Base-by-base conservation (phyloP, 139 green algal species). In the Coccomyxa sp. region DNA sequence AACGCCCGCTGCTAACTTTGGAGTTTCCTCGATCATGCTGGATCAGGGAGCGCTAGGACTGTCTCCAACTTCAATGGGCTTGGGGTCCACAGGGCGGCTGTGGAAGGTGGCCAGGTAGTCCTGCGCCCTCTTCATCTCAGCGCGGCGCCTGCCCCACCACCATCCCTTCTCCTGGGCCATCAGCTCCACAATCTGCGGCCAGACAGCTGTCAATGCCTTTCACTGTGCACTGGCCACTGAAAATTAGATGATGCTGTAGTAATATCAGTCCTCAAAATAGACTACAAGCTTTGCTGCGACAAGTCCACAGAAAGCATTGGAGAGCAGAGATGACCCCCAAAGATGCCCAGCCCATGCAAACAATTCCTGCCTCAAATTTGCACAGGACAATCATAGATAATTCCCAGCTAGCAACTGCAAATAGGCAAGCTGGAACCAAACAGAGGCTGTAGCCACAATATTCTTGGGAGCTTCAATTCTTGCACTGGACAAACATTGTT, bases 141-240 rank as follows among this genome's bases (percentile, higher is more conserved):
- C 31, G 0, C 59, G n/a, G 25, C 83, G 58, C 38, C 83, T 85
- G 85, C 81, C 86, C 67, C 83, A 79, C 84, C 83, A 85, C 92
- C 92, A 96, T 51, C 90, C 92, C 85, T 90, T 88, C 86, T 94
- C 93, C 45, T 82, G 66, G 1, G 80, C 93, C 88, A 97, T 89
- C 4, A 97, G 79, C 85, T 97, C 90, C 18, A 95, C 88, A 58
- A 92, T 85, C 87, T 88, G 81, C 16, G 58, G 31, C 67, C 0
- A 68, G 18, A 84, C 63, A 71, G 63, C 63, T 71, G 63, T 21
- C 63, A 71, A 71, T 25, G 21, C 63, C 63, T 68, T 68, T 68
- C 15, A 16, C 60, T 68, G 16, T 68, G 15, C 16, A 68, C 15
- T 68, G 16, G 15, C 14, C 21, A 25, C 18, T 71, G 18, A 28